Percentiles rank a stretch among this genome's conserved stretches.
These are phyloP conservation scores for Boechera retrofracta DNA, from an alignment of 345 rosid genomes.

Conservation along the genomic window DNA sequence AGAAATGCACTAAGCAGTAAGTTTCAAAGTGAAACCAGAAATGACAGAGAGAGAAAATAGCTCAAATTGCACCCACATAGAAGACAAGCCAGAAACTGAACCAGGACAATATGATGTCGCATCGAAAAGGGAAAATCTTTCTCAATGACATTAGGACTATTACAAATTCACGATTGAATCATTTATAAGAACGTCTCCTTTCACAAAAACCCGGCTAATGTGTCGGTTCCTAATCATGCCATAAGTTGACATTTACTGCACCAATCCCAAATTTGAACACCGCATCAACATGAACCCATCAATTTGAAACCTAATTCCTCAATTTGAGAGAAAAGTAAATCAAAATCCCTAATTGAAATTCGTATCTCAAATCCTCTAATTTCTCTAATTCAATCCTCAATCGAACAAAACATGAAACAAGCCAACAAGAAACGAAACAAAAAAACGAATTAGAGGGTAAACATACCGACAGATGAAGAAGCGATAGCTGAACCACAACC, in stretches of 20 bases:
- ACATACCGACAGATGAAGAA: conserved; percentile 89
- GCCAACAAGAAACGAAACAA: not conserved
- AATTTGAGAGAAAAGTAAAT: not conserved
- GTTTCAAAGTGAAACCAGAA: not conserved
- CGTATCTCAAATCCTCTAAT: not conserved
- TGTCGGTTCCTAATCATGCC: not conserved
- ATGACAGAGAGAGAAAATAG: not conserved
- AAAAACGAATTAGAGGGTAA: not conserved
- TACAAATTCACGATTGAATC: not conserved
- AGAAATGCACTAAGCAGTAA: not conserved
- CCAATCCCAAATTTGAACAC: not conserved
- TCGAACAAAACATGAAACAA: not conserved
- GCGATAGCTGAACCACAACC: conserved; percentile 99
- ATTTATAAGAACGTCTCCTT: not conserved
- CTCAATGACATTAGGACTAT: not conserved
- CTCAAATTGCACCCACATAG: not conserved
- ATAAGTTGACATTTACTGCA: not conserved
- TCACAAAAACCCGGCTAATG: not conserved
- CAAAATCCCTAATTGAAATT: conserved; percentile 5
- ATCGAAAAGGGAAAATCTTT: not conserved
- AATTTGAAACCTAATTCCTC: not conserved
- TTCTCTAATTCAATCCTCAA: not conserved
- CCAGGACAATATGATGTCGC: not conserved
- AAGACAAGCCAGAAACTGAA: not conserved
- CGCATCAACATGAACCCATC: not conserved